These are phyloP conservation scores for Micractinium conductrix DNA, from an alignment of 139 green algal species.

Conservation along the genomic window DNA sequence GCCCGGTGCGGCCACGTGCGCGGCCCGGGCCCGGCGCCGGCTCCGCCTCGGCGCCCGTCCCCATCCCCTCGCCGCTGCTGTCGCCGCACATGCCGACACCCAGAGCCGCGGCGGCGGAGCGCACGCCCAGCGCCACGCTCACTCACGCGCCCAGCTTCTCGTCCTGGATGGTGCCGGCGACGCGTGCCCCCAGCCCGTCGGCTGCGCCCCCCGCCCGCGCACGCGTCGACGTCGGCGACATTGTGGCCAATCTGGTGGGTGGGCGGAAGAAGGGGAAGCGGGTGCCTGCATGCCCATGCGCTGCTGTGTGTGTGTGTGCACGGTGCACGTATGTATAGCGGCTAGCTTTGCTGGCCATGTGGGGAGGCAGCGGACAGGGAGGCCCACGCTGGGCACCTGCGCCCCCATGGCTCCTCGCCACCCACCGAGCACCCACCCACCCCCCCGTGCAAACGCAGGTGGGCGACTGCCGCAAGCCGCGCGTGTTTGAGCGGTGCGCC, in stretches of 20 bases:
- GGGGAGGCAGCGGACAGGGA: no score
- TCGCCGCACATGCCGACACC: constrained; percentile 8
- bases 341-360: no score
- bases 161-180: not conserved
- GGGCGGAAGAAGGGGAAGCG: no score
- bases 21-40: not conserved
- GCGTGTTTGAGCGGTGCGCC: not conserved
- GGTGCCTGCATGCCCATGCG: no score
- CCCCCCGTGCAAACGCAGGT: no score
- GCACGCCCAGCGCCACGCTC: not conserved
- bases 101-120: not conserved
- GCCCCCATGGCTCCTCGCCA: no score
- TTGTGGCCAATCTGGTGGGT: not conserved
- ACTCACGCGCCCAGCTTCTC: constrained; percentile 10
- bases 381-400: no score
- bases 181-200: not conserved
- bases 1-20: not conserved
- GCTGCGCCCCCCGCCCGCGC: not conserved
- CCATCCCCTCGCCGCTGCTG: not conserved
- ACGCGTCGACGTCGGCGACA: not conserved
- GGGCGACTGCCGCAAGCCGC: not conserved
- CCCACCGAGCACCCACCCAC: no score
- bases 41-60: not conserved
- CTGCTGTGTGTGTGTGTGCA: no score
- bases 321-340: no score